Percentiles rank a stretch among this genome's conserved stretches.
Conservation (phyloP, 805 yeast species). For the Spathaspora arborariae region DNA sequence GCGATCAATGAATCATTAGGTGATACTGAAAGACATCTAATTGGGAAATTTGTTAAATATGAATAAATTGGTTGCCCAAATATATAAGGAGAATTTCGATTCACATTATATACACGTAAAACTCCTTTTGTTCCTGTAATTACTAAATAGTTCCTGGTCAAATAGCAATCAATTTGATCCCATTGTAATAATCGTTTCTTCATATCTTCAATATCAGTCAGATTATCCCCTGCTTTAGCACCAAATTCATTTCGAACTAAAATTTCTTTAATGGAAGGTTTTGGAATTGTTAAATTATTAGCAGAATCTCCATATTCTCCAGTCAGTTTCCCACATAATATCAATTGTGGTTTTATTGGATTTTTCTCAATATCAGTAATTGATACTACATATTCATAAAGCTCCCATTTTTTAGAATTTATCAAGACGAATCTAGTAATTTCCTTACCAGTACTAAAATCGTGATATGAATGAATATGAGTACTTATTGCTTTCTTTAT, state of each 20-base stretch:
- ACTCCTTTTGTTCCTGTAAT: constrained; percentile 74
- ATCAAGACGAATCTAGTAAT: constrained; percentile 62
- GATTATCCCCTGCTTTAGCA: not conserved
- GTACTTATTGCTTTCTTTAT: constrained; percentile 26
- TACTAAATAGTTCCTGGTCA: constrained; percentile 57
- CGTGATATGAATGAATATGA: constrained; percentile 27
- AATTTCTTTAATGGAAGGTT: constrained; percentile 11
- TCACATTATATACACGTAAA: constrained; percentile 59
- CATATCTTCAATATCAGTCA: constrained; percentile 19
- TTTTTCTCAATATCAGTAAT: constrained; percentile 34
- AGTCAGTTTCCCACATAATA: constrained; percentile 64
- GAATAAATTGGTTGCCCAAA: constrained; percentile 66
- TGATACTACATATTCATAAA: constrained; percentile 48
- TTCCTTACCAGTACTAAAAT: constrained; percentile 46
- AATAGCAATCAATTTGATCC: constrained; percentile 58
- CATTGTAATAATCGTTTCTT: constrained; percentile 41
- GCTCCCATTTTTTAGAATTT: constrained; percentile 69
- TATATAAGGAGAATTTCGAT: constrained; percentile 20
- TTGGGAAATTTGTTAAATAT: constrained; percentile 67
- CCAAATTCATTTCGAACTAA: constrained; percentile 27
- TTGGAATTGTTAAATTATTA: constrained; percentile 21
- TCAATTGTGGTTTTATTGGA: constrained; percentile 42
- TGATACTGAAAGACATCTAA: constrained; percentile 73
- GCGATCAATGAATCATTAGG: constrained; percentile 64
- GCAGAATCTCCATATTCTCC: constrained; percentile 63